Conservation (phyloP, 2,329 filamentous ascomycete genomes). For the Aspergillus aculeatus region DNA sequence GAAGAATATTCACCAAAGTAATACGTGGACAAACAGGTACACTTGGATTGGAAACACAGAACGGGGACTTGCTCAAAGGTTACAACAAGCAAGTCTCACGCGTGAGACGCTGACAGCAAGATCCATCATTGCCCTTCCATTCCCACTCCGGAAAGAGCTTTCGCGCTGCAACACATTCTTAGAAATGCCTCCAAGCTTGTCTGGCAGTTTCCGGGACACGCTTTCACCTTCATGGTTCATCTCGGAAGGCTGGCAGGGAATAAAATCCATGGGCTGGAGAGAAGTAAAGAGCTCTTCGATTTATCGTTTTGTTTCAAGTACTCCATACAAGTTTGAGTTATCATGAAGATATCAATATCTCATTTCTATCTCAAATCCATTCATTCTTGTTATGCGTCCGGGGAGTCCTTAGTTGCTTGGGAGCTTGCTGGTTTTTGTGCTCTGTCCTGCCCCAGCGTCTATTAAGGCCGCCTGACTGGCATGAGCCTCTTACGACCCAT, state of each 20-base stretch:
- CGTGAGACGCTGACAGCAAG: not conserved
- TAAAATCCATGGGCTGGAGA: not conserved
- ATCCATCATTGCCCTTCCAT: not conserved
- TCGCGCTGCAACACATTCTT: not conserved
- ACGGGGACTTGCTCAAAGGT: conserved; percentile 6
- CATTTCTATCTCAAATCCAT: not conserved
- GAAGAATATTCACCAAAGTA: not conserved
- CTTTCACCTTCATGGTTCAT: not conserved
- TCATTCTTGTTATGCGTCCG: not conserved
- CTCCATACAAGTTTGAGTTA: not conserved
- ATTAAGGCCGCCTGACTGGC: not conserved
- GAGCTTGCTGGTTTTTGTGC: not conserved
- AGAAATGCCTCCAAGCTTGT: not conserved
- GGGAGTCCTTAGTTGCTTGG: not conserved
- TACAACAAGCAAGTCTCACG: not conserved
- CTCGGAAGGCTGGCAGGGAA: not conserved
- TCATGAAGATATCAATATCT: not conserved
- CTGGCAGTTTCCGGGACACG: not conserved
- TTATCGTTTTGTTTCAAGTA: not conserved
- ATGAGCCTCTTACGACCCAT: not conserved
- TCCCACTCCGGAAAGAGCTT: not conserved
- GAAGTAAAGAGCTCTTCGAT: not conserved
- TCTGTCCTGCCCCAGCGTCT: not conserved
- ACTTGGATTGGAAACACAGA: not conserved
- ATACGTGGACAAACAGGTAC: not conserved